Conservation (phyloP, 768 basidiomycete genomes). For the Obba rivulosa region DNA sequence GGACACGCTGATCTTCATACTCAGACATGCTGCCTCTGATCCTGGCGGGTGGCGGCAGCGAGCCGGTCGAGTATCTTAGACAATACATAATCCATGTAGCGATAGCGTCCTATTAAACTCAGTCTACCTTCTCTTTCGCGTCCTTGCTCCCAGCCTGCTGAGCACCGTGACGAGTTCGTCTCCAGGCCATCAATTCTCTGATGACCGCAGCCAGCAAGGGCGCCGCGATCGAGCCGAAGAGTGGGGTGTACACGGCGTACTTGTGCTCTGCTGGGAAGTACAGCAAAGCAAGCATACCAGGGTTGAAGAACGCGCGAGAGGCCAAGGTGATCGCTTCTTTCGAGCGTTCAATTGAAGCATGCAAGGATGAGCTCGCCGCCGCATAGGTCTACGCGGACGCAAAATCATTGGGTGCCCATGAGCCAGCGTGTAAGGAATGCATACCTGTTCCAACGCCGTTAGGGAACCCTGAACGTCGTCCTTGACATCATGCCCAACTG, state of each 20-base stretch:
- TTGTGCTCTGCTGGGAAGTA: conserved; percentile 99
- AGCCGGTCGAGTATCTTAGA: too few species aligned
- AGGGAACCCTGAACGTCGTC: conserved; percentile 69
- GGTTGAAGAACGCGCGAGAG: conserved; percentile 92
- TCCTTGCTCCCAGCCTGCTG: not conserved
- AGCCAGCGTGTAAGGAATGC: conserved; percentile 11
- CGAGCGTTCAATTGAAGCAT: conserved; percentile 51
- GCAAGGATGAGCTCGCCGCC: conserved; percentile 33
- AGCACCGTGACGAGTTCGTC: conserved; percentile 17
- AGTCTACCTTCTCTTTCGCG: not conserved
- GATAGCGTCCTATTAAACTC: not conserved
- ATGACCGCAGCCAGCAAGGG: conserved; percentile 73
- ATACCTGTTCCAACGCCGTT: conserved; percentile 66
- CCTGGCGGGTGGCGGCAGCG: too few species aligned
- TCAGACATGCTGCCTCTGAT: too few species aligned
- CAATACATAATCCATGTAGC: too few species aligned
- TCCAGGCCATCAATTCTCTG: conserved; percentile 68
- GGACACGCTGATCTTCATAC: too few species aligned
- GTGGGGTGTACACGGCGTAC: conserved; percentile 92
- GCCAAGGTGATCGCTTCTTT: conserved; percentile 58
- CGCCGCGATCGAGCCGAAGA: conserved; percentile 88
- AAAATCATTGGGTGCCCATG: not conserved
- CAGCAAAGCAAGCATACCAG: conserved; percentile 90
- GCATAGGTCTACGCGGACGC: conserved; percentile 18
- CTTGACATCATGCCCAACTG: conserved; percentile 72